Evolutionary conservation across 169 alveolate species (phyloP).

Genomic region (Plasmodium sp.): DNA sequence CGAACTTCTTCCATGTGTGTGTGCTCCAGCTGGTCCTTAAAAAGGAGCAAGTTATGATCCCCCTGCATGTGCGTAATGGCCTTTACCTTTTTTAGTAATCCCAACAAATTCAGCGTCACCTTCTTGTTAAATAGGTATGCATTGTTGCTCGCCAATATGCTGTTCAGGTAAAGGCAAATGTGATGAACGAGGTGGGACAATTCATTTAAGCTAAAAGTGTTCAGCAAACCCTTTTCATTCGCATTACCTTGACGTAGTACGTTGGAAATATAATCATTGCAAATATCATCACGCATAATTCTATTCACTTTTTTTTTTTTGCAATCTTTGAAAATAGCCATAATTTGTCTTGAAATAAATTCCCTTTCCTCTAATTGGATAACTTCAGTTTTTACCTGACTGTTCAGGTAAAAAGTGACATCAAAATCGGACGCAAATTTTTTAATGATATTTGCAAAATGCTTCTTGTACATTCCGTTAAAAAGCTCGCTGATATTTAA

Average conservation of each 20-base stretch:
- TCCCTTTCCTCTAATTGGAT: constrained; percentile 8
- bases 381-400: constrained; percentile 8
- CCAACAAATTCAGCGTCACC: constrained; percentile 12
- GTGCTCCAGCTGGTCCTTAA: constrained; percentile 1
- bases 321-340: background rate
- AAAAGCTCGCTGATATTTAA: constrained; percentile 17
- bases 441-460: background rate
- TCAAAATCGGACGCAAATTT: constrained; percentile 2
- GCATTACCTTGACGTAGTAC: background rate
- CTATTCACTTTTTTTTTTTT: background rate
- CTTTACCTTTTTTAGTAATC: constrained; percentile 13
- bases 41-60: constrained; percentile 9
- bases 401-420: constrained; percentile 15
- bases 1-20: constrained; percentile 2
- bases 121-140: constrained; percentile 45
- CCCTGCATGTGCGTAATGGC: background rate
- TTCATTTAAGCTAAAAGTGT: constrained; percentile 8
- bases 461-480: background rate
- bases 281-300: background rate
- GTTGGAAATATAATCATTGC: background rate
- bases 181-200: constrained; percentile 20
- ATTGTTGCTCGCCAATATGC: constrained; percentile 7
- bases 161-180: background rate
- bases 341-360: background rate
- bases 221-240: background rate